Conservation (phyloP, 371 early-diverging fungal genomes). For the Apophysomyces variabilis region DNA sequence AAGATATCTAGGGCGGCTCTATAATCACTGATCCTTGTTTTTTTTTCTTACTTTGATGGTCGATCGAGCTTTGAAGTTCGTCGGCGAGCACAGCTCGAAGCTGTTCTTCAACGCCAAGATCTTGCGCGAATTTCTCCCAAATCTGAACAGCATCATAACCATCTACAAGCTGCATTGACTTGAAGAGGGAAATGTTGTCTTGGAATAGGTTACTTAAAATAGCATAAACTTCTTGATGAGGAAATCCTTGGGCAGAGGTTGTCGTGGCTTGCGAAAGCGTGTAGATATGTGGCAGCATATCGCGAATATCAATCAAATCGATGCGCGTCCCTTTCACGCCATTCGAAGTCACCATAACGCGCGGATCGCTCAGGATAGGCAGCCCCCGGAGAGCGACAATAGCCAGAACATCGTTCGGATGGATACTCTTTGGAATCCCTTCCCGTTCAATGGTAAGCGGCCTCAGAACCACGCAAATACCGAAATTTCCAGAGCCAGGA, state of each 20-base stretch:
- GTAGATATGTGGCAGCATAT: conserved; percentile 53
- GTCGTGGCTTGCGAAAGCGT: conserved; percentile 9
- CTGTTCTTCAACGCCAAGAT: conserved; percentile 36
- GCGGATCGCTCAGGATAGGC: conserved; percentile 30
- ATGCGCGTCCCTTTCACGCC: conserved; percentile 38
- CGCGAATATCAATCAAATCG: conserved; percentile 46
- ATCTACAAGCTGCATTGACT: conserved; percentile 27
- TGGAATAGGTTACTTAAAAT: background rate
- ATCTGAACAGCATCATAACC: conserved; percentile 43
- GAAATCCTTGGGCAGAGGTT: conserved; percentile 6
- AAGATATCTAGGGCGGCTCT: no score
- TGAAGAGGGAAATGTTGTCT: background rate
- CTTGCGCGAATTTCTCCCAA: conserved; percentile 45
- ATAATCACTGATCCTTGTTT: no score
- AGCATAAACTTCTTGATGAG: conserved; percentile 3
- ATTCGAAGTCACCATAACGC: conserved; percentile 18
- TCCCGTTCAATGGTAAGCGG: background rate
- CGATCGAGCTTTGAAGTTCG: conserved; percentile 50
- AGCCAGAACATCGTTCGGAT: conserved; percentile 32
- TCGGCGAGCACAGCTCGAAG: conserved; percentile 40
- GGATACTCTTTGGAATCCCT: background rate
- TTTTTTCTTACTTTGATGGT: conserved; percentile 45
- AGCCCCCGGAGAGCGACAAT: conserved; percentile 48
- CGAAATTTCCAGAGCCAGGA: conserved; percentile 24
- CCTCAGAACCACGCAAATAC: conserved; percentile 17